Evolutionary conservation across 163 green algal species (phyloP).

Genomic region (Chlorella variabilis): DNA sequence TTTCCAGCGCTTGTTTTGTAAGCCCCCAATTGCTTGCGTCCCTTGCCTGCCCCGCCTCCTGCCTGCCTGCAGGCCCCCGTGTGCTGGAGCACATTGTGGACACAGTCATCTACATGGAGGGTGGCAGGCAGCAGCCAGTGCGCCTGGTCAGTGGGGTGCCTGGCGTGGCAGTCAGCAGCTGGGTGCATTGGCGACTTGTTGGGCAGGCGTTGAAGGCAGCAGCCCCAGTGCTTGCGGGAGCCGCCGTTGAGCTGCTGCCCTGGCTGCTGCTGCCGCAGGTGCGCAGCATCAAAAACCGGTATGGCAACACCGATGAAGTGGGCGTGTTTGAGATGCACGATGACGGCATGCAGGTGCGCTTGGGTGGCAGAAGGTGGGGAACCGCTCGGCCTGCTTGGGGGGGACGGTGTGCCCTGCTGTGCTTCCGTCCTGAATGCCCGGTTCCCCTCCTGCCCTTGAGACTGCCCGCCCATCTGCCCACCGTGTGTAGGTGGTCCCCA

Average conservation of each 20-base stretch:
- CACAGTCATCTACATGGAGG: constrained; percentile 86
- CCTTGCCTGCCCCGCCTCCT: too few relatives aligned
- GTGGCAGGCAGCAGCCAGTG: constrained; percentile 58
- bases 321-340: constrained; percentile 84
- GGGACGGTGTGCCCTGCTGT: background rate
- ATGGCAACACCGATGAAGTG: constrained; percentile 84
- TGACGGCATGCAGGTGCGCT: constrained; percentile 55
- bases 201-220: too few relatives aligned
- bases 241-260: too few relatives aligned
- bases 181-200: background rate
- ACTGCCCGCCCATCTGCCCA: too few relatives aligned
- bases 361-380: background rate
- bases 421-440: background rate
- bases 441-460: background rate
- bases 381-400: too few relatives aligned
- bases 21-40: too few relatives aligned
- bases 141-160: constrained; percentile 53
- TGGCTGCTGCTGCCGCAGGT: constrained; percentile 42
- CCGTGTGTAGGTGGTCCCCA: constrained; percentile 56
- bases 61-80: constrained; percentile 73
- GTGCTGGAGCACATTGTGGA: constrained; percentile 92
- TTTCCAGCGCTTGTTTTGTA: too few relatives aligned
- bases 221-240: too few relatives aligned
- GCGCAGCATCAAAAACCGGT: constrained; percentile 87
- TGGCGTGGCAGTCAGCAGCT: background rate